Base-by-base conservation (phyloP, 2,329 filamentous ascomycete genomes). In the Scytalidium sp. region DNA sequence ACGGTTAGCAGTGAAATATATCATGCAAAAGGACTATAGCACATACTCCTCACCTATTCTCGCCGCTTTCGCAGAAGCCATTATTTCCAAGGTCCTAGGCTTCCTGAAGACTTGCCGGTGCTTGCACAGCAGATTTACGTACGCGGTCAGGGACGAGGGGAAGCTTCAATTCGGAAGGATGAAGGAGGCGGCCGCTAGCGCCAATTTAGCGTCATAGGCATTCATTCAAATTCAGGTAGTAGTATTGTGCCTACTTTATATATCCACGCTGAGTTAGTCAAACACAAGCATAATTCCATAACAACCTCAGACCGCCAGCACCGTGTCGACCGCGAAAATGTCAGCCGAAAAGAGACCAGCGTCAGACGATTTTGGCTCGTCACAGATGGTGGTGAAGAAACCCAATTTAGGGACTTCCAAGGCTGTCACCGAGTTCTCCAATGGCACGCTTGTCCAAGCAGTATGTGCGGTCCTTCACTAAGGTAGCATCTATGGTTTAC, bases 271-370 rank as follows among this genome's bases (percentile, higher is more conserved):
- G n/a, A n/a, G 41, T 22, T 19, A 43, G 39, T 17, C 39, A 41
- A 41, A 17, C 39, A 9, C 41, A 45, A 27, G 43, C n/a, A n/a
- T n/a, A 15, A 8, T 13, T 20, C 17, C n/a, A 21, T 20, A 21
- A 9, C 17, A 43, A 23, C n/a, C 41, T 22, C 19, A 19, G 8
- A 27, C 19, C 13, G 19, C 25, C 39, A 42, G 27, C n/a, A 17
- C 11, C 9, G 3, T 23, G n/a, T 9, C 43, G 47, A 11, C 21
- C 39, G 19, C 36, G 50, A 63, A 50, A 52, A 97, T 96, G 92
- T 90, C 91, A 27, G 81, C 88, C 55, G 92, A 96, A 71, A 97
- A 99, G 74, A 84, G 94, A 65, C 88, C 91, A 52, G 91, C 92
- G n/a, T 85, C 88, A 54, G 87, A 88, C 60, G 87, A 89, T 53